Evolutionary conservation across 2,329 filamentous ascomycete genomes (phyloP).

Genomic region (Periconia sp.): DNA sequence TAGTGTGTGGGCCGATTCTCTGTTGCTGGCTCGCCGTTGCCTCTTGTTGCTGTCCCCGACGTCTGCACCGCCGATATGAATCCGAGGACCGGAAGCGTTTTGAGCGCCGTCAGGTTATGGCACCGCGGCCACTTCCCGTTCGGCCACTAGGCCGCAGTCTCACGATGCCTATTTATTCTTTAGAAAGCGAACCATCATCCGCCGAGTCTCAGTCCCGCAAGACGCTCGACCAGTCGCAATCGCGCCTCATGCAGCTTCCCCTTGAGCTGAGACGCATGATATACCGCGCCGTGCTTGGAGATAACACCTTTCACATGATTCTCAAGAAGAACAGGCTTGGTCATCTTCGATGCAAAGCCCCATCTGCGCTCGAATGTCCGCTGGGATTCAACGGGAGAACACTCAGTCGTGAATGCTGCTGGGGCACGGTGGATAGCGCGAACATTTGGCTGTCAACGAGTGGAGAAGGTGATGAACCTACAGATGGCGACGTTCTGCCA

Average conservation of each 20-base stretch:
- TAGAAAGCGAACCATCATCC: not conserved
- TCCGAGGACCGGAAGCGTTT: slow-evolving; percentile 28
- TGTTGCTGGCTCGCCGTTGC: slow-evolving; percentile 24
- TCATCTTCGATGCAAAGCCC: slow-evolving; percentile 24
- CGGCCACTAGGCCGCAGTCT: slow-evolving; percentile 20
- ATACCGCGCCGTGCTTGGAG: slow-evolving; percentile 20
- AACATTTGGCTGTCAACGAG: slow-evolving; percentile 19
- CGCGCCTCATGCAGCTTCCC: slow-evolving; percentile 22
- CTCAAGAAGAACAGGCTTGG: slow-evolving; percentile 27
- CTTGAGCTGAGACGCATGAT: slow-evolving; percentile 27
- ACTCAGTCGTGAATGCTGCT: slow-evolving; percentile 20
- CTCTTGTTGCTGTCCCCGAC: slow-evolving; percentile 25
- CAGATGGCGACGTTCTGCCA: slow-evolving; percentile 36
- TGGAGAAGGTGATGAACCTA: slow-evolving; percentile 14
- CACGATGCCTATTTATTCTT: slow-evolving; percentile 18
- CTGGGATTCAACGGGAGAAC: slow-evolving; percentile 15
- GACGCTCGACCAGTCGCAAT: slow-evolving; percentile 21
- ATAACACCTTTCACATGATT: slow-evolving; percentile 25
- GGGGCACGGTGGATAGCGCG: slow-evolving; percentile 16
- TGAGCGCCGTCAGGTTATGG: slow-evolving; percentile 24
- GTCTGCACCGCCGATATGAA: slow-evolving; percentile 14
- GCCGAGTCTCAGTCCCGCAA: slow-evolving; percentile 6
- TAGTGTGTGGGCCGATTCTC: slow-evolving; percentile 24
- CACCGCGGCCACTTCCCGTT: slow-evolving; percentile 22
- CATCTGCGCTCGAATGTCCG: slow-evolving; percentile 16